Base-by-base conservation (phyloP, 208 protist species). In the Acanthamoeba healyi region DNA sequence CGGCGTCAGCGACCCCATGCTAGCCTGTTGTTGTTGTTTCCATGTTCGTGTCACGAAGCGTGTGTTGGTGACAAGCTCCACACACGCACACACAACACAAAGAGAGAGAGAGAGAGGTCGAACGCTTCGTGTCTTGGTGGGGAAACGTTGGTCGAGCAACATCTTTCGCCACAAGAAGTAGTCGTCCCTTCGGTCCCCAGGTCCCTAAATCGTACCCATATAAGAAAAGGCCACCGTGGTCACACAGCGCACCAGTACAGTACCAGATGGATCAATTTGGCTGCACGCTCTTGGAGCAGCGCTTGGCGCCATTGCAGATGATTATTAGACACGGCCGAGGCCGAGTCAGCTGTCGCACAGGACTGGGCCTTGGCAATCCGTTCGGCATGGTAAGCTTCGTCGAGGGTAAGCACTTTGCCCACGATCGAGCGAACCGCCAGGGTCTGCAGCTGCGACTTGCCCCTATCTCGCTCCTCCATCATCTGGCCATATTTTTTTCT, bases 191-290 rank as follows among this genome's bases (percentile, higher is more conserved):
- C 72, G 34, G 19, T 82, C 72, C 51, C 72, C 72, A 46, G 67
- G 67, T 44, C 29, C 67, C 67, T 51, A 14, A 4, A 42, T 34
- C 61, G 14, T 74, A 29, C 36, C 5, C 9, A 17, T 10, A 74
- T 38, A 19, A 74, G 14, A 24, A 61, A 19, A 15, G 6, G 49
- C 6, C 19, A 61, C 2, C 10, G 22, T 2, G 24, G 22, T 5
- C 17, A 61, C 54, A 26, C 24, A 5, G 54, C 22, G 54, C 10
- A 61, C 10, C 19, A 26, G 49, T 6, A 74, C 29, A 26, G 72
- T 51, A 82, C 72, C 38, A 82, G 9, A 29, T 82, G 72, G 40
- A 82, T 24, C 40, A 82, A 51, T 12, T 82, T 82, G 72, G 19
- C 24, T 7, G 54, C 19, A 5, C 24, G 54, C 7, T 15, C 3